Base-by-base conservation (phyloP, 1,284 basidiomycete genomes). In the Exobasidium rhododendri region DNA sequence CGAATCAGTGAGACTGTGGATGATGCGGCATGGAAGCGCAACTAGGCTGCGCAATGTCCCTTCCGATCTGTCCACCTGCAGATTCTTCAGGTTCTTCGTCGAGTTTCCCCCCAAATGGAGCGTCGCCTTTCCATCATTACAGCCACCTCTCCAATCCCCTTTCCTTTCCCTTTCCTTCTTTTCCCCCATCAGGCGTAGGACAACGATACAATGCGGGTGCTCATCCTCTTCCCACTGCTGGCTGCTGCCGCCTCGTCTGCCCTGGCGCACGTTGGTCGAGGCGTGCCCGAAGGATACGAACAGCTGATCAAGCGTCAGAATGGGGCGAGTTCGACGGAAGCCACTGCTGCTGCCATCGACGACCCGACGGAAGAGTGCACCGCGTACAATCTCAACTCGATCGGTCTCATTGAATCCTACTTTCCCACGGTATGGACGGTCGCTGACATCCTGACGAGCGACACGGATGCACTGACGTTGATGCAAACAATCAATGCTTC, bases 401-500 rank as follows among this genome's bases (percentile, higher is more conserved):
- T 79, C 5, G 59, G 57, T 11, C 62, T 67, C 17, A 56, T 78
- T 53, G 35, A 59, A 22, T 56, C 50, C 20, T 47, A 63, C 40
- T 72, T 75, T 64, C 76, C 76, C 10, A 45, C 29, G 1, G 73
- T 75, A 56, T 83, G 82, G 81, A 46, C 76, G 5, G 78, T 78
- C 3, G 82, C 82, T 14, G 63, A 62, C 45, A 75, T 83, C 44
- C 67, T 82, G 1, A 30, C 71, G 0, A 70, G 71, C 22, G 83
- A 84, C 63, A 72, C 76, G 0, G 77, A 76, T 29, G 83, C 83
- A 2, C 58, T 80, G 80, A 58, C 61, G 64, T 10, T 67, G 59
- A 66, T 75, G 1, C 76, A 77, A 35, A 68, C 69, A 31, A 67
- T 73, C 44, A 71, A 82, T 60, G 70, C 80, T 11, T 69, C 80